Conservation (phyloP, 2,329 filamentous ascomycete genomes). For the Xylaria sp. region DNA sequence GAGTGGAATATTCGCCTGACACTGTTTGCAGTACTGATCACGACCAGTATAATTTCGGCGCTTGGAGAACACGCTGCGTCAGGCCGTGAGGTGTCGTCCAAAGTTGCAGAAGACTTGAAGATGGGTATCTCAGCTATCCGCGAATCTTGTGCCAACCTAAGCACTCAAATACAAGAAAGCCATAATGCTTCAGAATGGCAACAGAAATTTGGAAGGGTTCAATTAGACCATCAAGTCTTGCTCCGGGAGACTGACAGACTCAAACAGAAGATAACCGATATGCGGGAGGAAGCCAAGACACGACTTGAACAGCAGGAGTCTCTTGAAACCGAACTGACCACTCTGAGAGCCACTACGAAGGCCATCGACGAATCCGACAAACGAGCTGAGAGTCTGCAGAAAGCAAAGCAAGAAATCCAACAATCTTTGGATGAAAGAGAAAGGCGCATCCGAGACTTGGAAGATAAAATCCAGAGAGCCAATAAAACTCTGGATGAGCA, state of each 20-base stretch:
- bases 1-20: constrained; percentile 4
- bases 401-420: constrained; percentile 13
- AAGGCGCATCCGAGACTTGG: constrained; percentile 5
- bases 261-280: constrained; percentile 16
- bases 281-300: constrained; percentile 4
- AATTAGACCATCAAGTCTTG: constrained; percentile 14
- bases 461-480: constrained; percentile 12
- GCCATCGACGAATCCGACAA: constrained; percentile 9
- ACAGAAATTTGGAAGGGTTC: constrained; percentile 11
- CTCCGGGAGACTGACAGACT: constrained; percentile 14
- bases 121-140: constrained; percentile 8
- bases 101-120: constrained; percentile 8
- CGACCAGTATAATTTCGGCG: constrained; percentile 12
- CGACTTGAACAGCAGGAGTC: constrained; percentile 12
- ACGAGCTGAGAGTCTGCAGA: constrained; percentile 11
- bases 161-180: constrained; percentile 4
- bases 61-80: constrained; percentile 12
- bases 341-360: constrained; percentile 5
- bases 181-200: constrained; percentile 21
- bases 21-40: constrained; percentile 5
- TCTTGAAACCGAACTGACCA: constrained; percentile 15
- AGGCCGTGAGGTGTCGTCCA: constrained; percentile 8
- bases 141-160: constrained; percentile 8
- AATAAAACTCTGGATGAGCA: constrained; percentile 17
- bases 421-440: constrained; percentile 19